Conservation (phyloP, 352 stramenopile genomes). For the Globisporangium nagaii region DNA sequence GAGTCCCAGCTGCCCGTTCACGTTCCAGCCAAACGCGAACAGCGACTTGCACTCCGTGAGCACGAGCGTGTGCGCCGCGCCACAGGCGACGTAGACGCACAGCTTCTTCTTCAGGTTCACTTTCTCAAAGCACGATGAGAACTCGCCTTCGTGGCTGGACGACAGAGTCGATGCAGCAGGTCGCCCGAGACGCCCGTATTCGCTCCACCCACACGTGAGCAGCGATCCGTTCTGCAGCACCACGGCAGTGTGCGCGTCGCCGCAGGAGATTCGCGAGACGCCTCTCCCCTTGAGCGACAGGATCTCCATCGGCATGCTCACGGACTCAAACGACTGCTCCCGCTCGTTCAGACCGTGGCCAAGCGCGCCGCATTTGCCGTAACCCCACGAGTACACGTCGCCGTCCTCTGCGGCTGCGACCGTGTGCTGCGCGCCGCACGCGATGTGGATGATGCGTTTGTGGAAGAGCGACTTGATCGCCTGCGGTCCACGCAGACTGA, state of each 20-base stretch:
- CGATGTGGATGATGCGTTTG: constrained; percentile 53
- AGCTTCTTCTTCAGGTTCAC: constrained; percentile 17
- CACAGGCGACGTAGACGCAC: constrained; percentile 56
- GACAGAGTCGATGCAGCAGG: too few species aligned
- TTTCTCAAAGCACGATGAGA: constrained; percentile 35
- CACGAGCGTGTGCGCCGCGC: constrained; percentile 51
- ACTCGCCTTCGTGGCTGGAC: constrained; percentile 10
- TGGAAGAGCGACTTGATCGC: constrained; percentile 43
- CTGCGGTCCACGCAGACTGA: constrained; percentile 9
- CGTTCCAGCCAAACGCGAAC: constrained; percentile 56
- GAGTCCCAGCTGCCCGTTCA: constrained; percentile 51
- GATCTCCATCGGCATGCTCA: constrained; percentile 47
- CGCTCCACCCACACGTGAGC: constrained; percentile 56
- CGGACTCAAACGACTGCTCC: constrained; percentile 23
- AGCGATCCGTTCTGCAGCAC: constrained; percentile 37
- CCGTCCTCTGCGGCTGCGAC: constrained; percentile 57
- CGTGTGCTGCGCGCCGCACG: constrained; percentile 57
- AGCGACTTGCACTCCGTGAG: constrained; percentile 31
- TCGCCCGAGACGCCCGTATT: constrained; percentile 52
- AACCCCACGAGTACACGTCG: constrained; percentile 62
- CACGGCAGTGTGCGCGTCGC: constrained; percentile 53
- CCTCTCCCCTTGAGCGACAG: constrained; percentile 31
- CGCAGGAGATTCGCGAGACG: constrained; percentile 43
- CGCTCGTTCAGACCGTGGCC: constrained; percentile 38
- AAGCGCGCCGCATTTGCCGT: constrained; percentile 45